Percentiles rank a stretch among this genome's conserved stretches.
These are phyloP conservation scores for Dothistroma septosporum DNA, from an alignment of 2,329 filamentous ascomycete genomes.

Conservation along the genomic window DNA sequence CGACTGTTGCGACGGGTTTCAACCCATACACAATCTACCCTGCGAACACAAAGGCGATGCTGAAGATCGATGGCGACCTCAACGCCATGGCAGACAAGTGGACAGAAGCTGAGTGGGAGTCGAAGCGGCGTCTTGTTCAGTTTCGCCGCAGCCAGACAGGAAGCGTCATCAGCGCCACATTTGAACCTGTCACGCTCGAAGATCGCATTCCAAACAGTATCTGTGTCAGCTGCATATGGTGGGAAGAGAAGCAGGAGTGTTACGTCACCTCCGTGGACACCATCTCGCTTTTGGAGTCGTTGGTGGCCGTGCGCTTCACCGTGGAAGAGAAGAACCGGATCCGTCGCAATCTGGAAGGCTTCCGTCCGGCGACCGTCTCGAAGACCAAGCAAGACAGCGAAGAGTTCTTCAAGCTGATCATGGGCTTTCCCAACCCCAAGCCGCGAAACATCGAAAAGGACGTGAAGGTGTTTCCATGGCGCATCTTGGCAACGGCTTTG, in stretches of 20 bases:
- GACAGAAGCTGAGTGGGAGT: constrained; percentile 74
- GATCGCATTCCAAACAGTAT: constrained; percentile 80
- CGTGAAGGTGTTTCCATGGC: constrained; percentile 98
- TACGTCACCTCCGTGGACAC: constrained; percentile 97
- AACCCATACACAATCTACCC: constrained; percentile 79
- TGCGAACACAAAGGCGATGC: constrained; percentile 64
- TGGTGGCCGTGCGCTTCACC: constrained; percentile 81
- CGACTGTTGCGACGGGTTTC: constrained; percentile 47
- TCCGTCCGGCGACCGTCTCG: constrained; percentile 86
- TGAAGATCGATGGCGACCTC: constrained; percentile 83
- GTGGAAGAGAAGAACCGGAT: constrained; percentile 99
- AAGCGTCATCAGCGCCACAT: constrained; percentile 74
- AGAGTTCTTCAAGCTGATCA: constrained; percentile 98
- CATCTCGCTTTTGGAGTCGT: constrained; percentile 86
- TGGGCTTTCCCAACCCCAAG: constrained; percentile 93
- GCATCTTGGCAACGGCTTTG: constrained; percentile 75
- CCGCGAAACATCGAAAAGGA: constrained; percentile 98
- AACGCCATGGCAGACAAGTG: constrained; percentile 79
- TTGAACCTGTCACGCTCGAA: constrained; percentile 72
- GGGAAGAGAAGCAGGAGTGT: constrained; percentile 85
- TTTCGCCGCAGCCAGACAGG: constrained; percentile 80
- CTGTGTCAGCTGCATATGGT: constrained; percentile 96
- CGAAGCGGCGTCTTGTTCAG: constrained; percentile 77
- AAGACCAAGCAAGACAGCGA: constrained; percentile 90
- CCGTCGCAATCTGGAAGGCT: constrained; percentile 89